A percentile compares a stretch with the other conserved stretches of the same genome.
phyloP scores from a whole-genome alignment of 495 filamentous ascomycete genomes.

The Hyaloscypha hepaticicola region DNA sequence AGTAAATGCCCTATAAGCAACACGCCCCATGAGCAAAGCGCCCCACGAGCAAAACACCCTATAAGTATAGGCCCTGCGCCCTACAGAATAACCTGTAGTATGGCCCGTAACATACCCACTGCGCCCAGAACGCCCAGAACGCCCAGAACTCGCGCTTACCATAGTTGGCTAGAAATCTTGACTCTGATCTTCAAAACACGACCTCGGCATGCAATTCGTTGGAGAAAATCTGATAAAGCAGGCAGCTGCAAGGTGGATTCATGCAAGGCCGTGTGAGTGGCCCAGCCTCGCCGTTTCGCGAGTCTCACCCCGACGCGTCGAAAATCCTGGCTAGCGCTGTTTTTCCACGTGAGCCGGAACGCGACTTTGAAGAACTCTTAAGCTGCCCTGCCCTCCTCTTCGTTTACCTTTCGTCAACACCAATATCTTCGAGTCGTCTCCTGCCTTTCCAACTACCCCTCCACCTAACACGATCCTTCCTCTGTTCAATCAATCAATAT shows the following conservation, averaged over 20 bases:
- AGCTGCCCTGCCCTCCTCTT: background rate
- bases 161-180: slow-evolving; percentile 2
- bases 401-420: slow-evolving; percentile 16
- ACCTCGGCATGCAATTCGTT: background rate
- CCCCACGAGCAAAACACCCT: no score
- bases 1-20: no score
- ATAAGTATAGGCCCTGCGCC: no score
- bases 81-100: no score
- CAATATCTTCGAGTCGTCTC: slow-evolving; percentile 14
- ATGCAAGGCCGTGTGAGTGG: slow-evolving; percentile 2
- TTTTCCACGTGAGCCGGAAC: slow-evolving; percentile 5
- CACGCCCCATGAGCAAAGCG: no score
- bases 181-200: slow-evolving; percentile 1
- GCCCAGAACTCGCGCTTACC: no score
- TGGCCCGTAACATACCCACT: no score
- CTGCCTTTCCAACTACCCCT: slow-evolving; percentile 6
- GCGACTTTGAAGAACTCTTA: background rate
- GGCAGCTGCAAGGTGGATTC: slow-evolving; percentile 2
- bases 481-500: slow-evolving; percentile 41
- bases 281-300: slow-evolving; percentile 22
- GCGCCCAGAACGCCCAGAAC: no score
- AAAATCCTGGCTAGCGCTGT: background rate
- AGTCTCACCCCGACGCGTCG: slow-evolving; percentile 15
- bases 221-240: slow-evolving; percentile 20
- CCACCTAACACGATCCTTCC: slow-evolving; percentile 2